Evolutionary conservation across 1,139 yeast genomes (phyloP), one percentile per base, ranked within the genome.

Genomic region (Candida sanyaensis): DNA sequence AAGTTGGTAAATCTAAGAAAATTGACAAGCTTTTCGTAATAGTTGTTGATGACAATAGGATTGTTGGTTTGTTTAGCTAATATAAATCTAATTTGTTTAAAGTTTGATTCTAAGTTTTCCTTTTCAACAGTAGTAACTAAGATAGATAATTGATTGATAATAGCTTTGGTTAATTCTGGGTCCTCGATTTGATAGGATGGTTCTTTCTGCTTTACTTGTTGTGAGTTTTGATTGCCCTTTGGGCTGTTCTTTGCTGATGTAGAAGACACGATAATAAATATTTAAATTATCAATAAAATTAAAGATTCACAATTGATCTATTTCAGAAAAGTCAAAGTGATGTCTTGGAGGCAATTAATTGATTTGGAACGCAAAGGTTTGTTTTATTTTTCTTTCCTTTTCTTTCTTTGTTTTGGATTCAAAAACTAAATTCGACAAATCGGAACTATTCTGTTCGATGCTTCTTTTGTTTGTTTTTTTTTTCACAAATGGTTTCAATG

Each of bases 61-160:
- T 69, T 59, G 31, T 68, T 61, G 23, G 61, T 60, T 32, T 67
- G 65, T 45, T 69, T 68, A 29, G 63, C 64, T 51, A 80, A 61
- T 34, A 84, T 75, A 54, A 69, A 70, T 50, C 74, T 70, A 56
- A 84, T 79, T 59, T 83, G 82, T 41, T 63, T 61, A 45, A 64
- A 61, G 37, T 76, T 69, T n/a, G 69, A 54, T 28, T 66, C 69
- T 61, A 76, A 69, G 60, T 75, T 78, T 28, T 67, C 65, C 17
- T 65, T 63, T 29, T 71, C 62, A 50, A 77, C 65, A 27, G 80
- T 74, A 29, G 79, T 67, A 42, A 78, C 65, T 48, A 83, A 65
- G 43, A 84, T 71, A 21, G 80, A 72, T 44, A 85, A 62, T 62
- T 84, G 88, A 41, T 82, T 77, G 52, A 75, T 62, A 42, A 77